Evolutionary conservation across 495 filamentous ascomycete genomes (phyloP), one percentile per base, ranked within the genome.

Genomic region (Lentithecium fluviatile): DNA sequence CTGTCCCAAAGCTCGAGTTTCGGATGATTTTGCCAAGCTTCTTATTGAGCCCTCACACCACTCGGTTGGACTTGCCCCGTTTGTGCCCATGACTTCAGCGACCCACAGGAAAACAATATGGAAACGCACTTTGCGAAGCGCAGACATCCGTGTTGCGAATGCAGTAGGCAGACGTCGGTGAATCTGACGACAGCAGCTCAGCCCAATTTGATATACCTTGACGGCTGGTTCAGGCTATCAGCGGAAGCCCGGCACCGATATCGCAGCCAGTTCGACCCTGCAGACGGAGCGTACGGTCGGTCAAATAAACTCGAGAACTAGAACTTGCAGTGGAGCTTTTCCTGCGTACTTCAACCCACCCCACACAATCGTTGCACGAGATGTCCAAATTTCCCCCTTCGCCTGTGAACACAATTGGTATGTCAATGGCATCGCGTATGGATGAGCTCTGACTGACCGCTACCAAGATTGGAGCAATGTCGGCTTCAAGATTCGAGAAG

Each of bases 401-500:
- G 2, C 90, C 92, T 5, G 83, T 88, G 59, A 83, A 83, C 69
- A 86, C 89, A 46, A 90, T 94, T 76, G 83, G 82, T 85, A 71
- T 25, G 73, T 69, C 47, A 37, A 56, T 25, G 19, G 40, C 48
- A 52, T 29, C 48, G 40, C 20, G 19, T 50, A 25, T 45, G 6
- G 1, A 5, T 42, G 42, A 36, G 42, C 19, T 17, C 25, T 37
- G 56, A 42, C 48, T 42, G 43, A 45, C 37, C 34, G 59, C 29
- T 12, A 52, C 29, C 46, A 65, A 79, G 91, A 96, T 81, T 97
- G 93, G 93, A 79, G 78, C 66, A 84, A 96, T 71, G 81, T 97
- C 45, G 93, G 93, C 56, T 97, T 97, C 78, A 83, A 82, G 70
- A 85, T 96, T 54, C 89, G 91, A 47, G 91, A 96, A 81, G 89